Percentiles rank a stretch among this genome's conserved stretches.
Evolutionary conservation across 768 basidiomycete genomes (phyloP).

Genomic region (Phanerochaete carnosa): DNA sequence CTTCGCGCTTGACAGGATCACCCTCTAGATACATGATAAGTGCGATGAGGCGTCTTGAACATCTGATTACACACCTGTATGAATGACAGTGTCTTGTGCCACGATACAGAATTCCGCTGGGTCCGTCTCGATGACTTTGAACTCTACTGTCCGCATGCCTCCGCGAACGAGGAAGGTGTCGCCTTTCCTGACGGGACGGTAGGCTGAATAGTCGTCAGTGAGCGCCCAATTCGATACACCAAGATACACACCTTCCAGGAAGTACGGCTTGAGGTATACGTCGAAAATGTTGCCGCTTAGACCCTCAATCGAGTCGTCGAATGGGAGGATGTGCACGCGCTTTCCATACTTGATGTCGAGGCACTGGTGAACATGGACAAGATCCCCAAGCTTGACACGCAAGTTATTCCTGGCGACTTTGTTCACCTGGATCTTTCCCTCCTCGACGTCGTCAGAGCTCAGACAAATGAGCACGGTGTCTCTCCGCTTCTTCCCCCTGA

Average conservation of each 20-base stretch:
- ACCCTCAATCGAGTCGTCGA: conserved; percentile 98
- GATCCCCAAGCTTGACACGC: conserved; percentile 94
- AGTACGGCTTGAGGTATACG: conserved; percentile 98
- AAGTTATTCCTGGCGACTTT: conserved; percentile 99
- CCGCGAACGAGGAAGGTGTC: conserved; percentile 99
- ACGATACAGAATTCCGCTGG: conserved; percentile 98
- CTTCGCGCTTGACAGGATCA: conserved; percentile 97
- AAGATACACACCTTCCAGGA: conserved; percentile 75
- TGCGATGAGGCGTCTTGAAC: not conserved
- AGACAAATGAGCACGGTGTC: conserved; percentile 98
- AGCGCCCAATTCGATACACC: not conserved
- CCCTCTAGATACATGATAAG: conserved; percentile 59
- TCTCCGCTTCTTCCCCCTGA: conserved; percentile 93
- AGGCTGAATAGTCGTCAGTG: conserved; percentile 30
- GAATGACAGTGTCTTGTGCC: conserved; percentile 97
- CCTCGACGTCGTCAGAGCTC: conserved; percentile 94
- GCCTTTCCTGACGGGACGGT: conserved; percentile 93
- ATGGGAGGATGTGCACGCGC: conserved; percentile 93
- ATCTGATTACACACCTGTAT: conserved; percentile 57
- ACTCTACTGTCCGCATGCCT: conserved; percentile 97
- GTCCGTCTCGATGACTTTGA: conserved; percentile 98
- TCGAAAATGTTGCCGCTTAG: conserved; percentile 98
- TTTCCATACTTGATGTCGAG: conserved; percentile 99
- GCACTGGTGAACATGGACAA: conserved; percentile 94
- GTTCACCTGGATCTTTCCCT: conserved; percentile 98